These are phyloP conservation scores for Ceratocystis huliohia DNA, from an alignment of 2,329 filamentous ascomycete genomes.

Conservation along the genomic window DNA sequence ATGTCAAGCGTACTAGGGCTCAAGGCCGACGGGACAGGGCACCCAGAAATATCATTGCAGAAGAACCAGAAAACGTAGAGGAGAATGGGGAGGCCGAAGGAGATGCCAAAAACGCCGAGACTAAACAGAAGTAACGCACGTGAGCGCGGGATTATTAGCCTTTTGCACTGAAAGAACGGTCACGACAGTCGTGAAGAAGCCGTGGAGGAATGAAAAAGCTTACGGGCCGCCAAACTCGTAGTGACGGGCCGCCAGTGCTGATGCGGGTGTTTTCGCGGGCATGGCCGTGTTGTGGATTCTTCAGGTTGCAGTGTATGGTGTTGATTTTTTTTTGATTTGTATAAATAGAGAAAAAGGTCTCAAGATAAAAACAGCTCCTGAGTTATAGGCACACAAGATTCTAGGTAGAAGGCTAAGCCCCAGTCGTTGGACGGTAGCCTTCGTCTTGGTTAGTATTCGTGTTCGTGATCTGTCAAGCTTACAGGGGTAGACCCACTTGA, in stretches of 20 bases:
- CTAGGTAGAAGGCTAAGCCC: not conserved
- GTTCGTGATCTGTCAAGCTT: conserved; percentile 2
- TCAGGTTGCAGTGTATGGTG: not conserved
- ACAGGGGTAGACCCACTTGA: not conserved
- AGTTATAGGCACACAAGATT: not conserved
- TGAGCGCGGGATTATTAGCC: not conserved
- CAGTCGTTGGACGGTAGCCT: not conserved
- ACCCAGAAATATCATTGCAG: conserved; percentile 88
- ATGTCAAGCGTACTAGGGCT: conserved; percentile 58
- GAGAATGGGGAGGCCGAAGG: conserved; percentile 65
- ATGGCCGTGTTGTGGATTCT: not conserved
- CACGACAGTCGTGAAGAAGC: not conserved
- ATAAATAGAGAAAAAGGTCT: not conserved
- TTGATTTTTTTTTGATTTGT: not conserved
- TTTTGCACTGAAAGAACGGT: not conserved
- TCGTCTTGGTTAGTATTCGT: not conserved
- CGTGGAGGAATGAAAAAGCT: conserved; percentile 23
- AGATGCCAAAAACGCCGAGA: conserved; percentile 62
- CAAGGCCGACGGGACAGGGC: conserved; percentile 71
- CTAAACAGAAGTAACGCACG: conserved; percentile 33
- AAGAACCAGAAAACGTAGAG: conserved; percentile 70
- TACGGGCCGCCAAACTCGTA: conserved; percentile 44
- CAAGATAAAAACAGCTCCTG: not conserved
- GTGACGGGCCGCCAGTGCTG: conserved; percentile 29
- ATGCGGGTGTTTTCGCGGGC: conserved; percentile 23